Conservation (phyloP, 225 moss, liverwort and hornwort species). For the Thuidium tamariscinum region DNA sequence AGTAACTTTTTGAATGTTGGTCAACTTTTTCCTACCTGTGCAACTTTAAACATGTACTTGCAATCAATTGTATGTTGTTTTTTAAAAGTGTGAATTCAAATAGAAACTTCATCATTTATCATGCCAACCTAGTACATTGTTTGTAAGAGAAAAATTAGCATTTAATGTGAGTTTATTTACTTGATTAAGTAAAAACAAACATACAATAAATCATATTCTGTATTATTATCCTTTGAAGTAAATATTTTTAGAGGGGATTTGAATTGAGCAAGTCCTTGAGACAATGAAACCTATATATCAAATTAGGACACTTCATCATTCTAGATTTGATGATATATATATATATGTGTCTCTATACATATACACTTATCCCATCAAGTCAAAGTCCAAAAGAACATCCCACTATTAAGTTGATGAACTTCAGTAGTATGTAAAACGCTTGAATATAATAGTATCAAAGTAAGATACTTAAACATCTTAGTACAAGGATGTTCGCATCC, state of each 20-base stretch:
- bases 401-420: background rate
- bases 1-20: background rate
- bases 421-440: background rate
- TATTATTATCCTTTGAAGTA: background rate
- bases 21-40: rapidly evolving
- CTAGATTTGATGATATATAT: background rate
- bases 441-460: too few relatives aligned
- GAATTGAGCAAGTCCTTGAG: background rate
- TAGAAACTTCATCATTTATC: background rate
- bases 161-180: background rate
- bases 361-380: background rate
- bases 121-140: background rate
- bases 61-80: too few relatives aligned
- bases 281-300: background rate
- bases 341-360: background rate
- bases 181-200: background rate
- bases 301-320: background rate
- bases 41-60: background rate
- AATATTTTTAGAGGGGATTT: background rate
- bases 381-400: background rate
- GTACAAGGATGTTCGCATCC: too few relatives aligned
- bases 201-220: background rate
- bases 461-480: too few relatives aligned
- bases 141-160: background rate
- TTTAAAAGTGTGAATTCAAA: background rate